Conservation (phyloP, 108 stramenopile genomes). For the Pseudonitzschia delicatissima region DNA sequence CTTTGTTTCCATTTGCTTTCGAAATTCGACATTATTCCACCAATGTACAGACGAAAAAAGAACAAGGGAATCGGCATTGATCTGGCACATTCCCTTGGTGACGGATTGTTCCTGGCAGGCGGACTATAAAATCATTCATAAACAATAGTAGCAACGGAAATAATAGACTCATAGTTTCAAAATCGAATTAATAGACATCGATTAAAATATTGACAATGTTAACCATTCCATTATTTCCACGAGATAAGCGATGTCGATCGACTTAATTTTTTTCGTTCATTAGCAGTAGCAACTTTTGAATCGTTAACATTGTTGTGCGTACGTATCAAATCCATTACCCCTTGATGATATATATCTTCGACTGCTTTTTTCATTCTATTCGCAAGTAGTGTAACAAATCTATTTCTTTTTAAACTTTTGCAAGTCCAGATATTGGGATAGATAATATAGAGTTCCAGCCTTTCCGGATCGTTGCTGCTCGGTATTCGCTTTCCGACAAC, state of each 20-base stretch:
- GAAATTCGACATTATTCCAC: too few species aligned
- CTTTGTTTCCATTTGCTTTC: too few species aligned
- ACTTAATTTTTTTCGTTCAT: too few species aligned
- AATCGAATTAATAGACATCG: not conserved
- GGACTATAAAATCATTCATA: slow-evolving; percentile 42
- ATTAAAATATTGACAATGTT: not conserved
- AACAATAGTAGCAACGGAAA: too few species aligned
- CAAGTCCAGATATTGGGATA: slow-evolving; percentile 56
- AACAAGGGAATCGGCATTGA: slow-evolving; percentile 96
- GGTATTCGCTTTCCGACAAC: slow-evolving; percentile 24
- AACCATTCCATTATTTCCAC: too few species aligned
- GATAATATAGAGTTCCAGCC: slow-evolving; percentile 52
- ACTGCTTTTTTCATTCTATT: not conserved
- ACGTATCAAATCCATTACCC: not conserved
- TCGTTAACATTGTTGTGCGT: not conserved
- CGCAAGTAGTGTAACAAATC: not conserved
- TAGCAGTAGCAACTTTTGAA: too few species aligned
- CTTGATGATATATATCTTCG: not conserved
- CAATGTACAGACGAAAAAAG: slow-evolving; percentile 44
- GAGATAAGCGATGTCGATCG: too few species aligned
- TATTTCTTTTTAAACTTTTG: slow-evolving; percentile 58
- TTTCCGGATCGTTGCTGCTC: slow-evolving; percentile 41
- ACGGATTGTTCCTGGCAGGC: slow-evolving; percentile 81
- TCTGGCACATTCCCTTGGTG: slow-evolving; percentile 86
- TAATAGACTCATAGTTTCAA: not conserved